Evolutionary conservation across 345 rosid genomes (phyloP).

Genomic region (Boechera divaricarpa): DNA sequence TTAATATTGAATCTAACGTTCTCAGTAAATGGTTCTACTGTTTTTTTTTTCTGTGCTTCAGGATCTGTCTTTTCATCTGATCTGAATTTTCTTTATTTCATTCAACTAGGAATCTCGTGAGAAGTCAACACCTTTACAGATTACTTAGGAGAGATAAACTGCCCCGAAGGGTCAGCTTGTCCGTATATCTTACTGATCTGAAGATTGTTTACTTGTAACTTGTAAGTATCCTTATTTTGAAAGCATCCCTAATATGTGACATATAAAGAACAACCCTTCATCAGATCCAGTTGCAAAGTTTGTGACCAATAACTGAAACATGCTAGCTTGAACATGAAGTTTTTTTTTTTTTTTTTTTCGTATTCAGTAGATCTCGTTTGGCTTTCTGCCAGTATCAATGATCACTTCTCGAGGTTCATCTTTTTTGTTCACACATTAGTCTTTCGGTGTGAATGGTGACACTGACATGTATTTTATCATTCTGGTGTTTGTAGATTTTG

Average conservation of each 20-base stretch:
- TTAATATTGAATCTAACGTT: neutral
- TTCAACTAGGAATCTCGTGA: conserved; percentile 3
- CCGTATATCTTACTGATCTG: neutral
- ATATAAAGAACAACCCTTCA: neutral
- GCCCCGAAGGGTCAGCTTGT: neutral
- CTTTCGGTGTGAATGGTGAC: neutral
- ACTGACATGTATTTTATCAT: conserved; percentile 4
- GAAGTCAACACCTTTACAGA: neutral
- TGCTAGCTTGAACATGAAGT: conserved; percentile 50
- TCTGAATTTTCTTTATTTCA: neutral
- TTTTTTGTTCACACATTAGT: conserved; percentile 3
- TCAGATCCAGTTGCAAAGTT: conserved; percentile 50
- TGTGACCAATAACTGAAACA: conserved; percentile 59
- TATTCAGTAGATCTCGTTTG: neutral
- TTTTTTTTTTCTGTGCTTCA: neutral
- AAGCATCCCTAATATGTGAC: neutral
- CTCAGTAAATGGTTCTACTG: neutral
- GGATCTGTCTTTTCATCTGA: neutral
- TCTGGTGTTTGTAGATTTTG: conserved; percentile 14
- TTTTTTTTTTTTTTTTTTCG: neutral
- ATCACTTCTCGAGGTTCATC: conserved; percentile 63
- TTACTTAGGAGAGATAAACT: neutral
- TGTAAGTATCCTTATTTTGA: neutral
- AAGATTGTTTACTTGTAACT: neutral
- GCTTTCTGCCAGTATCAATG: conserved; percentile 37